These are phyloP conservation scores for Emiliania huxleyi DNA, from an alignment of 78 protist species.

Conservation along the genomic window DNA sequence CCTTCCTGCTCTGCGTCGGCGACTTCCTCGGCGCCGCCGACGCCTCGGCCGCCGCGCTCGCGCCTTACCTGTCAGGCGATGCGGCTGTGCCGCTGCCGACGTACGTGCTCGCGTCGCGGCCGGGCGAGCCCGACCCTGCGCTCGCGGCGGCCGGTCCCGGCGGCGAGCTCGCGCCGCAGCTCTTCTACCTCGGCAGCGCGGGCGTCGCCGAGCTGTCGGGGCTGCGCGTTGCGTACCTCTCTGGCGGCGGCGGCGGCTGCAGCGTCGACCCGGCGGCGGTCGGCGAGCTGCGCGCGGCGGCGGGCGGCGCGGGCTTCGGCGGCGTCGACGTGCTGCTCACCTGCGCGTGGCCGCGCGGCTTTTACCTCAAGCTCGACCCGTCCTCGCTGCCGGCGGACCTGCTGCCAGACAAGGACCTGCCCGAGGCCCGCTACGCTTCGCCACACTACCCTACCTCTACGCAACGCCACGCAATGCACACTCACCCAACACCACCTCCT, in stretches of 20 bases:
- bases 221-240: background rate
- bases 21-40: background rate
- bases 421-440: too few relatives aligned
- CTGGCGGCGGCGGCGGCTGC: too few relatives aligned
- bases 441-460: too few relatives aligned
- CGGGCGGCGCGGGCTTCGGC: background rate
- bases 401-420: background rate
- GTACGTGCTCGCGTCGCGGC: background rate
- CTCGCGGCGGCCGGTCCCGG: too few relatives aligned
- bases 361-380: background rate
- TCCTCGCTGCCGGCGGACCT: background rate
- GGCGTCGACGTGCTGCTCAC: constrained; percentile 6
- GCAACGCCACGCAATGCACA: too few relatives aligned
- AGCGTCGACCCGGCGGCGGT: background rate
- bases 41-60: background rate
- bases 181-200: background rate
- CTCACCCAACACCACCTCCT: too few relatives aligned
- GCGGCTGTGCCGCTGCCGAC: background rate
- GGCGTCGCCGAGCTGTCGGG: background rate
- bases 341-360: background rate
- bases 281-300: background rate
- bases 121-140: background rate
- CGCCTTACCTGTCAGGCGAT: background rate
- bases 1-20: background rate
- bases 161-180: background rate